Conservation (phyloP, 2,329 filamentous ascomycete genomes). For the Exophiala viscosa region DNA sequence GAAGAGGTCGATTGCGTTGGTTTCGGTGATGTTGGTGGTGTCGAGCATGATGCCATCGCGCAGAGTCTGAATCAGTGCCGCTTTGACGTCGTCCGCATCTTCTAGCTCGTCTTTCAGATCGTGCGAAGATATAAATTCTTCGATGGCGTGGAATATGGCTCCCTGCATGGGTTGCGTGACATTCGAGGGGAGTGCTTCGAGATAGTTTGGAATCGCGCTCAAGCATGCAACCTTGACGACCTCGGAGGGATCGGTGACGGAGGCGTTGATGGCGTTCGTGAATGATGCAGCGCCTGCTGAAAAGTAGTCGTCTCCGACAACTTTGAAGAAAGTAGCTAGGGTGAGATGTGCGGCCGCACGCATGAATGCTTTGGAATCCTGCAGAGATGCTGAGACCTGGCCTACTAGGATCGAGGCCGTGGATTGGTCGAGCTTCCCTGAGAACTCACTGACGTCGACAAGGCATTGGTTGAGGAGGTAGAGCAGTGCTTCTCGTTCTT, state of each 20-base stretch:
- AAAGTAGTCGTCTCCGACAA: slow-evolving; percentile 55
- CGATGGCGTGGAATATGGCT: slow-evolving; percentile 58
- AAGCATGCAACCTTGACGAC: slow-evolving; percentile 91
- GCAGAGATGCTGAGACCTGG: slow-evolving; percentile 74
- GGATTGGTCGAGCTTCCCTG: slow-evolving; percentile 65
- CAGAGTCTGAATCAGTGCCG: slow-evolving; percentile 82
- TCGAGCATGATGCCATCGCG: slow-evolving; percentile 79
- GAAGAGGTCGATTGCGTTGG: slow-evolving; percentile 70
- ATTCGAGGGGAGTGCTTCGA: slow-evolving; percentile 51
- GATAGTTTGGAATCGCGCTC: slow-evolving; percentile 71
- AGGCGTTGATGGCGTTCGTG: slow-evolving; percentile 67
- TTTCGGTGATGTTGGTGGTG: slow-evolving; percentile 67
- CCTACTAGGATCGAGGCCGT: slow-evolving; percentile 72
- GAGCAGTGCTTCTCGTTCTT: slow-evolving; percentile 72
- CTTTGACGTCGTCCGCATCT: slow-evolving; percentile 87
- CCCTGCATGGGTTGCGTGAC: slow-evolving; percentile 58
- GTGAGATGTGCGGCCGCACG: slow-evolving; percentile 83
- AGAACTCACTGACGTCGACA: slow-evolving; percentile 75
- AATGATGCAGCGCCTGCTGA: slow-evolving; percentile 38
- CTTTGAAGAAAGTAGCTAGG: slow-evolving; percentile 72
- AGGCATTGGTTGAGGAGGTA: slow-evolving; percentile 82
- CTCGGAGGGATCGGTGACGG: slow-evolving; percentile 72
- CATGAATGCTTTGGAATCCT: slow-evolving; percentile 68
- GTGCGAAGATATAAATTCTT: slow-evolving; percentile 71
- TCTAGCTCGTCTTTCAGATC: slow-evolving; percentile 73